phyloP scores from a whole-genome alignment of 768 basidiomycete species.

The Mycena sanguinolenta region DNA sequence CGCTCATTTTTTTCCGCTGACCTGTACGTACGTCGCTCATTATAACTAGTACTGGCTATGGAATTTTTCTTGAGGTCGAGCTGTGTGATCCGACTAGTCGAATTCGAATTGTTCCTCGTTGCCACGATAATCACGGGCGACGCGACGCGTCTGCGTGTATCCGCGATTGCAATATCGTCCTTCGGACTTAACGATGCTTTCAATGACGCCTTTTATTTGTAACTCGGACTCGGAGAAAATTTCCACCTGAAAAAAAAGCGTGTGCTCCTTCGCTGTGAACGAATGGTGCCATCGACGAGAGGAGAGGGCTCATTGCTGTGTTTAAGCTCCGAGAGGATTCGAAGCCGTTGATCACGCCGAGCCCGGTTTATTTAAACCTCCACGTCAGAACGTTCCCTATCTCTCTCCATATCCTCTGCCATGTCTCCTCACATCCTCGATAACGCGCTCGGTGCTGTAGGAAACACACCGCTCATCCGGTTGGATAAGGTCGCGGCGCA shows the following conservation, averaged over 20 bases:
- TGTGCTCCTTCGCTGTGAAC: too few species aligned
- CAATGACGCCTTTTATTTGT: too few species aligned
- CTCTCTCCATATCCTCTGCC: constrained; percentile 2
- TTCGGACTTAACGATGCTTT: too few species aligned
- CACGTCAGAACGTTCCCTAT: background rate
- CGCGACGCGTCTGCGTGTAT: too few species aligned
- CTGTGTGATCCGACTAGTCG: background rate
- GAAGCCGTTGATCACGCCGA: background rate
- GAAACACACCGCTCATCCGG: constrained; percentile 91
- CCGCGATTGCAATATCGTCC: too few species aligned
- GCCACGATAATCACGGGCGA: too few species aligned
- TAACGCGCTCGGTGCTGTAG: constrained; percentile 87
- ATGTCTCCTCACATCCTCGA: constrained; percentile 72
- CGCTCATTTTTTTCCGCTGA: background rate
- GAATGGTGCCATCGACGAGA: too few species aligned
- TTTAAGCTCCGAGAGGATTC: constrained; percentile 28
- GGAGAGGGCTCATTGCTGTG: background rate
- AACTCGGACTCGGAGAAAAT: too few species aligned
- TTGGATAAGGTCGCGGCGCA: constrained; percentile 82
- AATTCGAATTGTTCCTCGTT: too few species aligned
- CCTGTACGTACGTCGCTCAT: background rate
- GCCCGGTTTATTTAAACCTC: constrained; percentile 6
- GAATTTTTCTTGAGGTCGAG: background rate
- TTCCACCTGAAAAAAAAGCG: too few species aligned
- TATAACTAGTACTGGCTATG: background rate